Base-by-base conservation (phyloP, 2,329 filamentous ascomycete genomes). In the Phaeosphaeria sp. region DNA sequence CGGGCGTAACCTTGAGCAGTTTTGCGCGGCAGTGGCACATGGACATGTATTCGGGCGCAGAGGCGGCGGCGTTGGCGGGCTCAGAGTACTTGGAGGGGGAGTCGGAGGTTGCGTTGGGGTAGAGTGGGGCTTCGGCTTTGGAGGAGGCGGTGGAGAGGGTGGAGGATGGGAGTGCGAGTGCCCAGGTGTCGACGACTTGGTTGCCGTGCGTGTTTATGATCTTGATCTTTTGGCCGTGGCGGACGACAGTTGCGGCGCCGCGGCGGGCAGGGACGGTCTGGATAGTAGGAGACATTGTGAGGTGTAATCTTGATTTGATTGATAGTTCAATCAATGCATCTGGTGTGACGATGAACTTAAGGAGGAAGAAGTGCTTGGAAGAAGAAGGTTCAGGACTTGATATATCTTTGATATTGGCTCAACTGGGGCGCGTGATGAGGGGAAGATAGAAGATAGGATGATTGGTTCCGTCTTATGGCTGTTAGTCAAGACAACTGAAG, bases 101-200 rank as follows among this genome's bases (percentile, higher is more conserved):
- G 10, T 60, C 51, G 15, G 69, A 39, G 15, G 63, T 72, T 1
- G 66, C 63, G 52, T 67, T 70, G 23, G 72, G 72, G 42, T 67
- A 74, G 39, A 75, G 56, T 3, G 72, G 60, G 3, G 72, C 72
- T 55, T 66, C 62, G 55, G 68, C 36, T 41, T 64, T 67, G n/a
- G 67, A 60, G n/a, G 65, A 67, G 17, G 59, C 21, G 18, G 62
- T 68, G 17, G 55, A 49, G n/a, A 71, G 55, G 25, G 22, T 39
- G 1, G 65, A 55, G 5, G 62, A 63, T 42, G 72, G 69, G 0
- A 79, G 68, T 11, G 78, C 76, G 58, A 83, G 79, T 2, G 79
- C 79, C 80, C 80, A 83, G 46, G 81, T 82, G 63, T 84, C 82
- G 42, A 83, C 72, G 20, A 84, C 81, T 68, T 83, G 81, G 51